A percentile compares a stretch with the other conserved stretches of the same genome.
Conservation (phyloP, 2,329 filamentous ascomycete species). For the Aschersonia sp. region DNA sequence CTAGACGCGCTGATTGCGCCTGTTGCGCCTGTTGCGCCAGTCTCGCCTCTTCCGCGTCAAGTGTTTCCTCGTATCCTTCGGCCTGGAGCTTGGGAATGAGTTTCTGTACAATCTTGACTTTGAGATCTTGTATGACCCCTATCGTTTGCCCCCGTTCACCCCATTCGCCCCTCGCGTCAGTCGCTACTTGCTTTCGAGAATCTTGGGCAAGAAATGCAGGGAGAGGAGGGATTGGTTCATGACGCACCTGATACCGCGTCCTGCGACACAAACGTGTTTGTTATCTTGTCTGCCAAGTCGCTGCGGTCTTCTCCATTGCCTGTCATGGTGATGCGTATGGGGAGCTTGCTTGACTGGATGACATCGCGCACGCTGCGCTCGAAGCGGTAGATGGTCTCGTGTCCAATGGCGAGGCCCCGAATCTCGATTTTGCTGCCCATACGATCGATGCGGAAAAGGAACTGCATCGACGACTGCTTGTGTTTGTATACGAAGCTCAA, state of each 20-base stretch:
- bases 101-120: slow-evolving; percentile 69
- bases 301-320: slow-evolving; percentile 30
- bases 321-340: slow-evolving; percentile 38
- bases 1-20: no score
- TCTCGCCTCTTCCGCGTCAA: slow-evolving; percentile 19
- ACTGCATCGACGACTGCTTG: slow-evolving; percentile 70
- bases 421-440: slow-evolving; percentile 76
- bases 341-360: slow-evolving; percentile 43
- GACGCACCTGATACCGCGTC: slow-evolving; percentile 40
- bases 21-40: no score
- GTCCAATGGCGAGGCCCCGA: slow-evolving; percentile 61
- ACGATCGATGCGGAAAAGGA: slow-evolving; percentile 66
- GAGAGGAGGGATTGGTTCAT: background rate
- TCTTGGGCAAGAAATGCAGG: no score
- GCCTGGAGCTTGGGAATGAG: slow-evolving; percentile 64
- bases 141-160: background rate
- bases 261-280: slow-evolving; percentile 58
- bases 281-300: slow-evolving; percentile 31
- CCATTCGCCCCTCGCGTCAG: no score
- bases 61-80: slow-evolving; percentile 58
- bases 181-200: no score
- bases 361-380: slow-evolving; percentile 61
- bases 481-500: slow-evolving; percentile 82
- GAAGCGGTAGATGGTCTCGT: slow-evolving; percentile 67
- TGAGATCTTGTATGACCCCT: slow-evolving; percentile 58